Conservation (phyloP, 108 stramenopile species). For the Cyclostephanos tholiformis region DNA sequence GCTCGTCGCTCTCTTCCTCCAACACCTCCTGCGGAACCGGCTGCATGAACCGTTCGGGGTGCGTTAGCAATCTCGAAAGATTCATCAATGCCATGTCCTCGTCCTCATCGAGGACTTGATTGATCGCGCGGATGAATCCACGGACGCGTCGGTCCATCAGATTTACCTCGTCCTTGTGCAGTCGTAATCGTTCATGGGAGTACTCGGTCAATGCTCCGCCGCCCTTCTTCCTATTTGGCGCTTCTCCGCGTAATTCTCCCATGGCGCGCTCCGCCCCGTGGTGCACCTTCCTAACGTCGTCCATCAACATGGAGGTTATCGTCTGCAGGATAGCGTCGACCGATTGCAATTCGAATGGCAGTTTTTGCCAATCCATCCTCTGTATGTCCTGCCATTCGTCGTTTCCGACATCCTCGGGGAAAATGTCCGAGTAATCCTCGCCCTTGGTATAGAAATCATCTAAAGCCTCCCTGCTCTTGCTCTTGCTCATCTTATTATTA, state of each 20-base stretch:
- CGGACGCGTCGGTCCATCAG: slow-evolving; percentile 74
- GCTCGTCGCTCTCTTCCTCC: slow-evolving; percentile 88
- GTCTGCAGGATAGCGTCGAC: slow-evolving; percentile 83
- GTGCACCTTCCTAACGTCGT: slow-evolving; percentile 63
- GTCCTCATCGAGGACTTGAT: slow-evolving; percentile 78
- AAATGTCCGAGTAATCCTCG: neutral
- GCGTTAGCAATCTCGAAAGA: slow-evolving; percentile 71
- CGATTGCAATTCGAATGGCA: slow-evolving; percentile 70
- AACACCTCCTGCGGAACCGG: slow-evolving; percentile 75
- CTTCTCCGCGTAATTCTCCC: slow-evolving; percentile 51
- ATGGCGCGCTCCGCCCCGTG: slow-evolving; percentile 43
- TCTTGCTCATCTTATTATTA: slow-evolving; percentile 3
- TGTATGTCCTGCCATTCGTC: slow-evolving; percentile 78
- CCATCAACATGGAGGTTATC: slow-evolving; percentile 61
- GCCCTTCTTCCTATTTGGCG: slow-evolving; percentile 1
- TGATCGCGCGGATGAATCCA: slow-evolving; percentile 82
- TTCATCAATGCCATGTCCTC: slow-evolving; percentile 93
- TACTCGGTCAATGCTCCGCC: slow-evolving; percentile 49
- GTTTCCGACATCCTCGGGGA: slow-evolving; percentile 4
- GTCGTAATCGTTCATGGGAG: slow-evolving; percentile 66
- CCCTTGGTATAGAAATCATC: slow-evolving; percentile 5
- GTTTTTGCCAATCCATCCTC: slow-evolving; percentile 61
- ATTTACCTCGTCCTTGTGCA: slow-evolving; percentile 73
- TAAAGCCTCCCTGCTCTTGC: slow-evolving; percentile 5
- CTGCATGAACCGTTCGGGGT: slow-evolving; percentile 86